Evolutionary conservation across 345 rosid genomes (phyloP).

Genomic region (Linum usitatissimum): DNA sequence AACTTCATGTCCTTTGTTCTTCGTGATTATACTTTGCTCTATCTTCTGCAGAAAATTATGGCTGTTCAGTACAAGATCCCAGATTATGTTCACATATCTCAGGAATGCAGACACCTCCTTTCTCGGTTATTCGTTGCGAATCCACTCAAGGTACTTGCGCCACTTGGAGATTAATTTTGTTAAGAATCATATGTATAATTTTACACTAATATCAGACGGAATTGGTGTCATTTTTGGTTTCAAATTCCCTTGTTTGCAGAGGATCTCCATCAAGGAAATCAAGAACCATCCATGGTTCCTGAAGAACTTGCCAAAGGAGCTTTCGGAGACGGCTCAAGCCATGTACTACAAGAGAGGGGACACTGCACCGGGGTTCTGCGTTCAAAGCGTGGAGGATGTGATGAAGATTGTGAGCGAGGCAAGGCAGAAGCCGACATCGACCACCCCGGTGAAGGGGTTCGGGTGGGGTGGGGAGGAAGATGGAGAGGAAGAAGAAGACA

Average conservation of each 20-base stretch:
- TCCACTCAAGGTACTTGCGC: not conserved
- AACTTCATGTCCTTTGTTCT: not conserved
- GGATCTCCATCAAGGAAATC: slow-evolving; percentile 20
- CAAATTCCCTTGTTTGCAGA: slow-evolving; percentile 12
- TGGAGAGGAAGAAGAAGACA: slow-evolving; percentile 46
- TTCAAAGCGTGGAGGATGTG: slow-evolving; percentile 72
- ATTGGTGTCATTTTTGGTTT: not conserved
- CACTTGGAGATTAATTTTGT: too few species aligned
- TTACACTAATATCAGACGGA: not conserved
- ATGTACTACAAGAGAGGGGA: slow-evolving; percentile 53
- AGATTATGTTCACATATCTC: slow-evolving; percentile 1
- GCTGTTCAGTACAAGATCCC: slow-evolving; percentile 4
- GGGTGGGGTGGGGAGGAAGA: slow-evolving; percentile 62
- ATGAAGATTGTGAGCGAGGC: slow-evolving; percentile 92
- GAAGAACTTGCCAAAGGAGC: slow-evolving; percentile 87
- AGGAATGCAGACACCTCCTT: slow-evolving; percentile 1
- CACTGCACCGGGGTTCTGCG: slow-evolving; percentile 47
- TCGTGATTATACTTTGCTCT: not conserved
- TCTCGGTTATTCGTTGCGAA: slow-evolving; percentile 2
- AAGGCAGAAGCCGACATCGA: slow-evolving; percentile 49
- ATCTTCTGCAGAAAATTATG: not conserved
- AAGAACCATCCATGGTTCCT: slow-evolving; percentile 79
- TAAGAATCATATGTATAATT: too few species aligned
- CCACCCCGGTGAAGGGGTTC: slow-evolving; percentile 45
- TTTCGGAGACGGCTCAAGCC: slow-evolving; percentile 70